phyloP scores from a whole-genome alignment of 495 filamentous ascomycete genomes.

The Xylaria telfairii region DNA sequence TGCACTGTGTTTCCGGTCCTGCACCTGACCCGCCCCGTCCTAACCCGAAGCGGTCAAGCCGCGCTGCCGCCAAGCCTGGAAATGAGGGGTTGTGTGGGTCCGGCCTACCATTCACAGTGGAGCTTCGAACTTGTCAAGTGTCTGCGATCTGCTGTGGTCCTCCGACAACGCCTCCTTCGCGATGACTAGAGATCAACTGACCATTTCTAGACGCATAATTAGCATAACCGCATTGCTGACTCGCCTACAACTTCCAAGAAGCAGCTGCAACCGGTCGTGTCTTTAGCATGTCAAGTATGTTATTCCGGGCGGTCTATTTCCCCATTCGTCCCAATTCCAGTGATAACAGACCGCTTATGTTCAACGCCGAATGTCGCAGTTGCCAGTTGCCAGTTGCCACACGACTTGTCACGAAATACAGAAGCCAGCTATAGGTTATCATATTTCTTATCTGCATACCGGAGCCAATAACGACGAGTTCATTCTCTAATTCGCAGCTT shows the following conservation, averaged over 20 bases:
- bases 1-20: conserved; percentile 21
- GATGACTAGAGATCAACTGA: not conserved
- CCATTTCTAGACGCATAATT: not conserved
- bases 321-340: not conserved
- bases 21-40: conserved; percentile 8
- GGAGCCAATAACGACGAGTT: not conserved
- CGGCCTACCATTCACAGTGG: conserved; percentile 6
- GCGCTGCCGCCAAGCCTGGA: conserved; percentile 2
- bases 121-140: conserved; percentile 1
- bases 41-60: conserved; percentile 11
- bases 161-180: not conserved
- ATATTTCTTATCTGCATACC: not conserved
- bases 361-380: not conserved
- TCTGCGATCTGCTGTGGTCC: conserved; percentile 14
- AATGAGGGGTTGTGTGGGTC: conserved; percentile 23
- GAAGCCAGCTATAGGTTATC: not conserved
- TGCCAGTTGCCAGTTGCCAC: no score
- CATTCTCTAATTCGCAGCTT: not conserved
- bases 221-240: not conserved
- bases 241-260: not conserved
- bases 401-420: not conserved
- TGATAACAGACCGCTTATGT: not conserved
- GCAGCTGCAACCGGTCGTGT: not conserved
- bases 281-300: not conserved
- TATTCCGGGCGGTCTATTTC: not conserved